These are phyloP conservation scores for Setaria viridis DNA, from an alignment of 202 grass and related monocot genomes.

Conservation along the genomic window DNA sequence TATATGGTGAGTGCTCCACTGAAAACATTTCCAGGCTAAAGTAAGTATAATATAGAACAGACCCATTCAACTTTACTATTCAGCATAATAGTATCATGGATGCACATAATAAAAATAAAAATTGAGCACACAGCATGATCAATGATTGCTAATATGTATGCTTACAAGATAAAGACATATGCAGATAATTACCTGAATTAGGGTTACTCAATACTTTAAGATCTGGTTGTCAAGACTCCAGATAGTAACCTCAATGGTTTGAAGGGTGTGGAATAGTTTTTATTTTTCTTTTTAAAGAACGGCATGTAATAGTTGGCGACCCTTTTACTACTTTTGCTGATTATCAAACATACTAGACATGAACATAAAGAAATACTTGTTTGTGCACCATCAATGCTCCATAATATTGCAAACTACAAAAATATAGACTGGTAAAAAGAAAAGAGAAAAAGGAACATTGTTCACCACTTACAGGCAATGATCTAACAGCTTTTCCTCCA, in stretches of 20 bases:
- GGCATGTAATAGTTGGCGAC: not conserved
- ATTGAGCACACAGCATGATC: not conserved
- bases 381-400: conserved; percentile 17
- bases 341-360: conserved; percentile 13
- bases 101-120: not conserved
- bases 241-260: not conserved
- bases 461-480: conserved; percentile 74
- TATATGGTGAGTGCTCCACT: conserved; percentile 6
- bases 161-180: conserved; percentile 24
- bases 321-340: not conserved
- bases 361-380: conserved; percentile 6
- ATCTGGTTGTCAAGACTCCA: not conserved
- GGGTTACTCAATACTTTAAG: not conserved
- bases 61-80: conserved; percentile 9
- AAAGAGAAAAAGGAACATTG: not conserved
- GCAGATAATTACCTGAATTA: conserved; percentile 4
- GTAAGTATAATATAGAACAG: not conserved
- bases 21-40: not conserved
- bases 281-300: not conserved
- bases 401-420: not conserved
- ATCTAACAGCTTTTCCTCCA: conserved; percentile 89
- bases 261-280: not conserved
- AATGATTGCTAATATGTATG: not conserved
- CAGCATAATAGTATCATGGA: not conserved
- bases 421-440: conserved; percentile 11